Conservation (phyloP, 257 asterid species). For the Gynochthodes officinalis region DNA sequence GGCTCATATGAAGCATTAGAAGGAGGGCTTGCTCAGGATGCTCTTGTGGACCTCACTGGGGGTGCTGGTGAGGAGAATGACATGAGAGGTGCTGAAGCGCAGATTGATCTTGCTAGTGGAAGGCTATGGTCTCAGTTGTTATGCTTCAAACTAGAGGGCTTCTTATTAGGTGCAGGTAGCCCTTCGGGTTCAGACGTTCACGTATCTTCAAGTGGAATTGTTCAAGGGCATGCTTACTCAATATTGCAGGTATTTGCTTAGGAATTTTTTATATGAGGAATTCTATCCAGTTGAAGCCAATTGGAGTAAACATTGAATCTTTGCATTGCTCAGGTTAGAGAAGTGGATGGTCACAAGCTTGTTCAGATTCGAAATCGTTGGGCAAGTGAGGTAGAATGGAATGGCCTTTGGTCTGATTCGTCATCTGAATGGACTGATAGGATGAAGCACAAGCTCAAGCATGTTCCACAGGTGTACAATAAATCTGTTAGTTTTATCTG, state of each 20-base stretch:
- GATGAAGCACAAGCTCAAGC: slow-evolving; percentile 97
- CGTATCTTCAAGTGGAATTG: slow-evolving; percentile 93
- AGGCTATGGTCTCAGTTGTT: slow-evolving; percentile 93
- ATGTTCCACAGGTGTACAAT: slow-evolving; percentile 64
- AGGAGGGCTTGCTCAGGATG: slow-evolving; percentile 99
- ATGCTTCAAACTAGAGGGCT: slow-evolving; percentile 93
- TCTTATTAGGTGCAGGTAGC: slow-evolving; percentile 98
- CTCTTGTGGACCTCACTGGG: slow-evolving; percentile 97
- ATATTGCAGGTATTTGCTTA: slow-evolving; percentile 70
- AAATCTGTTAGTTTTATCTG: slow-evolving; percentile 2
- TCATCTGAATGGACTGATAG: slow-evolving; percentile 99
- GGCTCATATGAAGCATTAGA: slow-evolving; percentile 98
- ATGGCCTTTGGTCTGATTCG: slow-evolving; percentile 98
- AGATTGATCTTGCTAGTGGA: slow-evolving; percentile 98
- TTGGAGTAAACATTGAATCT: slow-evolving; percentile 3
- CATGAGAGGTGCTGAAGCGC: slow-evolving; percentile 97
- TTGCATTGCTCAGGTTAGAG: slow-evolving; percentile 57
- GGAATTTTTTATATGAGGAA: not conserved
- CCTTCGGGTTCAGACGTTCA: slow-evolving; percentile 99
- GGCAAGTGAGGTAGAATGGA: slow-evolving; percentile 99
- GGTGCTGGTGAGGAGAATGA: slow-evolving; percentile 99
- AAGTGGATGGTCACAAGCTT: slow-evolving; percentile 85
- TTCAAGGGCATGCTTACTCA: slow-evolving; percentile 99
- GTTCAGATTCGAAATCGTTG: slow-evolving; percentile 98
- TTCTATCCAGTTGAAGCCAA: slow-evolving; percentile 7